Evolutionary conservation across 345 rosid species (phyloP).

Genomic region (Euphorbia tirucalli): DNA sequence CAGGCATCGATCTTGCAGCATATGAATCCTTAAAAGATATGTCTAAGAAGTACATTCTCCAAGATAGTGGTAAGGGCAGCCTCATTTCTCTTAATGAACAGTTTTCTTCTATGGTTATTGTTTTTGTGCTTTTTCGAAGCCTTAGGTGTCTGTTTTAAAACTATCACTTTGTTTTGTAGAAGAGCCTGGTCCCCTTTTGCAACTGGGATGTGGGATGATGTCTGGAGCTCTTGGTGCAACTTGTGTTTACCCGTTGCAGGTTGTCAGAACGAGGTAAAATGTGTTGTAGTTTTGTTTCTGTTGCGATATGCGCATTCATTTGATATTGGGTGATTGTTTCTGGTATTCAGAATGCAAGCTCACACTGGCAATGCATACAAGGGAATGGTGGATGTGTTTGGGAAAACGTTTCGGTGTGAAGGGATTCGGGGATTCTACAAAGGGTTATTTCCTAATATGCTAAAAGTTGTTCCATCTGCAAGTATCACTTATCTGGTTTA

Average conservation of each 20-base stretch:
- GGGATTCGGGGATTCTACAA: constrained; percentile 75
- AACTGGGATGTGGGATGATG: constrained; percentile 81
- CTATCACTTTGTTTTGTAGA: background rate
- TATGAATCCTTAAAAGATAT: constrained; percentile 81
- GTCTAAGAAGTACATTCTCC: constrained; percentile 72
- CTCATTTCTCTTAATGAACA: background rate
- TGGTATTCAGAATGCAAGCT: constrained; percentile 76
- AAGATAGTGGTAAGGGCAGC: constrained; percentile 47
- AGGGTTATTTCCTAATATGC: constrained; percentile 81
- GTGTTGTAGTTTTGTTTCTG: too few species aligned
- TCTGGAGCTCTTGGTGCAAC: constrained; percentile 92
- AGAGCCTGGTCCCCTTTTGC: constrained; percentile 87
- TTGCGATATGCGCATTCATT: too few species aligned
- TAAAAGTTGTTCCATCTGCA: constrained; percentile 57
- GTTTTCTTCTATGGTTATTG: too few species aligned
- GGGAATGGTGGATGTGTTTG: constrained; percentile 73
- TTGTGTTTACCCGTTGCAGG: constrained; percentile 92
- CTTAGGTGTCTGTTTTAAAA: background rate
- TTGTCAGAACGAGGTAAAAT: constrained; percentile 78
- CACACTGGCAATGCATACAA: constrained; percentile 48
- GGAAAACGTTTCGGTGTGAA: constrained; percentile 64
- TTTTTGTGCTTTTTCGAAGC: background rate
- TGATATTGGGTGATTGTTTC: background rate
- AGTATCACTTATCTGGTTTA: constrained; percentile 60
- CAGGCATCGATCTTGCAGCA: constrained; percentile 93